Percentiles rank a stretch among this genome's conserved stretches.
These are phyloP conservation scores for Barnettozyma vustinii DNA, from an alignment of 805 yeast genomes.

Conservation along the genomic window DNA sequence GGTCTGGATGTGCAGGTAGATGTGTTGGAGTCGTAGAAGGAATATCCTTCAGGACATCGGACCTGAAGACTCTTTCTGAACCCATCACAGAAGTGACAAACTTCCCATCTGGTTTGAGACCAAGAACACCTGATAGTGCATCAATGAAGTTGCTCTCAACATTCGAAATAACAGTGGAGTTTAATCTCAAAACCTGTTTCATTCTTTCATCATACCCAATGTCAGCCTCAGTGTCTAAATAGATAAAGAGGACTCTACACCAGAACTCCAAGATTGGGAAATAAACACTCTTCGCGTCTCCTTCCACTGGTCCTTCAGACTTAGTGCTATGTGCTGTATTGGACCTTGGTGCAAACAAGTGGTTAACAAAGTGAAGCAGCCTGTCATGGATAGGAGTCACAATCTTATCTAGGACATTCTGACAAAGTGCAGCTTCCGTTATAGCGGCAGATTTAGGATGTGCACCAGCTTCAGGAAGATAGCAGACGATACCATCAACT, in stretches of 20 bases:
- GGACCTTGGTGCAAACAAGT: neutral
- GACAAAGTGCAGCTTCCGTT: neutral
- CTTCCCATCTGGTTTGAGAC: neutral
- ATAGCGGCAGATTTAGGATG: neutral
- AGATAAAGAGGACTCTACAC: too few species aligned
- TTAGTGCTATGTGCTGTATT: neutral
- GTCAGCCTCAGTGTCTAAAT: neutral
- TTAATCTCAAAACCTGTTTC: neutral
- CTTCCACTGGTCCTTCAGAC: neutral
- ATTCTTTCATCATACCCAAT: neutral
- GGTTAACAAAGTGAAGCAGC: neutral
- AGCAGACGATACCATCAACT: neutral
- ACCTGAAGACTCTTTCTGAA: too few species aligned
- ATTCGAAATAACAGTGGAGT: neutral
- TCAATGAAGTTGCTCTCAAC: neutral
- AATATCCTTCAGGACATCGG: neutral
- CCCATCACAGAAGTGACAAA: too few species aligned
- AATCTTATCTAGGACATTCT: neutral
- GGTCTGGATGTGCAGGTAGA: neutral
- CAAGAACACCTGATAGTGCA: neutral
- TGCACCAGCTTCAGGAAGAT: neutral
- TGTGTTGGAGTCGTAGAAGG: neutral
- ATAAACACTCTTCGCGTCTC: neutral
- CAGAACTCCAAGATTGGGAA: neutral
- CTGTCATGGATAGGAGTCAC: neutral